phyloP scores from a whole-genome alignment of 768 basidiomycete genomes.

The Nidula microcarpa region DNA sequence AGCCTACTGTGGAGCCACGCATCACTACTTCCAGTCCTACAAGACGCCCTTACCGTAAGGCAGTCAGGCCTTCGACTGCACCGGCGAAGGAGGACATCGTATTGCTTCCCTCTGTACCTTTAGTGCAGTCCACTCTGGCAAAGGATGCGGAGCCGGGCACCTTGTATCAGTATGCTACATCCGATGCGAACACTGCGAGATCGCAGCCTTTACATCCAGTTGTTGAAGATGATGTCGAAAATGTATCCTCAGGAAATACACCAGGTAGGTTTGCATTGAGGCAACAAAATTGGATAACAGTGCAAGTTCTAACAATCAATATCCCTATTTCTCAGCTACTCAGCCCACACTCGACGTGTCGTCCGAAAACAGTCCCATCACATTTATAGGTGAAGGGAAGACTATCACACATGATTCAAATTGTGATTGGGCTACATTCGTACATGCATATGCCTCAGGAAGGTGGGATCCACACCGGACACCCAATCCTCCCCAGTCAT shows the following conservation, averaged over 20 bases:
- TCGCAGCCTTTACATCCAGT: conserved; percentile 17
- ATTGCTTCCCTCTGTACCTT: conserved; percentile 37
- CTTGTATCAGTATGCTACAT: not conserved
- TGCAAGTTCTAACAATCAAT: not conserved
- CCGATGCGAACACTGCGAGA: conserved; percentile 2
- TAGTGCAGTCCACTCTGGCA: too few species aligned
- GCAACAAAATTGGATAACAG: not conserved
- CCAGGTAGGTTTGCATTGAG: too few species aligned
- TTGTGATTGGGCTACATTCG: conserved; percentile 73
- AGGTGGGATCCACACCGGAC: conserved; percentile 77
- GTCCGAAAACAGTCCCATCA: not conserved
- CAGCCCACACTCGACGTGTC: not conserved
- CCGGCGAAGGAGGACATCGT: conserved; percentile 36
- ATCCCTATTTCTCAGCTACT: not conserved
- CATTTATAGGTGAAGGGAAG: not conserved
- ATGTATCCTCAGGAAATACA: too few species aligned
- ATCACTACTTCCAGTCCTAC: not conserved
- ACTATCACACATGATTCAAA: conserved; percentile 15
- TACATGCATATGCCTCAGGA: conserved; percentile 71
- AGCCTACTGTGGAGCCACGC: conserved; percentile 1
- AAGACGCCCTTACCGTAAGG: conserved; percentile 16
- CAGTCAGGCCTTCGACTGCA: conserved; percentile 31
- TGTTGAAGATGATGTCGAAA: conserved; percentile 17
- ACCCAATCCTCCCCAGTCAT: conserved; percentile 51
- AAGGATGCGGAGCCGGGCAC: not conserved